Percentiles rank a stretch among this genome's conserved stretches.
These are phyloP conservation scores for Austropuccinia psidii DNA, from an alignment of 1,284 basidiomycete species.

Conservation along the genomic window DNA sequence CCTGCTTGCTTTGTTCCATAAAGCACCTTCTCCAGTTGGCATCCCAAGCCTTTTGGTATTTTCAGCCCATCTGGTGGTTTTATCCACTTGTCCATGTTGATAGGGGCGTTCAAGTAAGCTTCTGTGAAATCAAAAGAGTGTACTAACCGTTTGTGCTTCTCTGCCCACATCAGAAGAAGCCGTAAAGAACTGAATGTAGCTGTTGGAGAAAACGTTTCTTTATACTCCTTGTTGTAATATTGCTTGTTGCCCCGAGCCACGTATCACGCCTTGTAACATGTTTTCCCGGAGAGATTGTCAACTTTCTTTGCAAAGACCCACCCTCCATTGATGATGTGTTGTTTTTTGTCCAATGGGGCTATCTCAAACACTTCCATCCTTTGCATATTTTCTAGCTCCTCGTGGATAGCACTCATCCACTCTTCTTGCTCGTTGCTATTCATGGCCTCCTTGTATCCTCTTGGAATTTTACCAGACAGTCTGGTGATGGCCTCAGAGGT, in stretches of 20 bases:
- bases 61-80: background rate
- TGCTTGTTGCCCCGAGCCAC: background rate
- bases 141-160: background rate
- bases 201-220: background rate
- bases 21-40: background rate
- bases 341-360: no score
- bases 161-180: background rate
- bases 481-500: no score
- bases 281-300: no score
- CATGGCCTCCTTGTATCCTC: background rate
- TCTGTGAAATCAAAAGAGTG: background rate
- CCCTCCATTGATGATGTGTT: no score
- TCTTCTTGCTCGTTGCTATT: background rate
- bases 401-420: background rate
- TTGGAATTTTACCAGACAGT: background rate
- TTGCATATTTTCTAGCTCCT: background rate
- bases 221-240: no score
- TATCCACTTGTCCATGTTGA: background rate
- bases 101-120: background rate
- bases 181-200: background rate
- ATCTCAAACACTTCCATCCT: no score
- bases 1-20: conserved; percentile 6
- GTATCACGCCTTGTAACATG: background rate
- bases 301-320: no score
- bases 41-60: no score